A percentile compares a stretch with the other conserved stretches of the same genome.
Conservation (phyloP, 768 basidiomycete genomes). For the Lyophyllum decastes region DNA sequence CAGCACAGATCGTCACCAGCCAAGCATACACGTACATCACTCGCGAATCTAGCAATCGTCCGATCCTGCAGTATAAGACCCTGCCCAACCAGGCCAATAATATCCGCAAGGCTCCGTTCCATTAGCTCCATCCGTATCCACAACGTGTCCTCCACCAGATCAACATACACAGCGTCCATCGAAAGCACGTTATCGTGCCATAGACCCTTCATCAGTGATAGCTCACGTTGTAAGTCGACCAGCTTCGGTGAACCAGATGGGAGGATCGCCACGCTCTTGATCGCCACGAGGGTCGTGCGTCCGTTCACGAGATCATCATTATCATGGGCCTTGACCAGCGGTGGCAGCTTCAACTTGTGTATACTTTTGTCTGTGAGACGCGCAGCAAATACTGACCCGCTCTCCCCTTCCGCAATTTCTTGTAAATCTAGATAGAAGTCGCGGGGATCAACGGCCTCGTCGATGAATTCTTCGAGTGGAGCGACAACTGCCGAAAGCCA, state of each 20-base stretch:
- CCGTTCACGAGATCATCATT: slow-evolving; percentile 32
- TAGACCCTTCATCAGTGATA: slow-evolving; percentile 56
- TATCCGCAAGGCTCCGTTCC: slow-evolving; percentile 85
- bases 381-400: slow-evolving; percentile 65
- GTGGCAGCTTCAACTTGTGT: slow-evolving; percentile 40
- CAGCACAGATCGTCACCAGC: slow-evolving; percentile 7
- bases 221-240: slow-evolving; percentile 60
- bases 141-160: slow-evolving; percentile 61
- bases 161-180: slow-evolving; percentile 73
- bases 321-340: slow-evolving; percentile 39
- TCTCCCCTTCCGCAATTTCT: slow-evolving; percentile 85
- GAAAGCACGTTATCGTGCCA: slow-evolving; percentile 63
- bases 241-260: slow-evolving; percentile 64
- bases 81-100: slow-evolving; percentile 62
- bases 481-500: slow-evolving; percentile 64
- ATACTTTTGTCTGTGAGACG: slow-evolving; percentile 32
- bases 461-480: slow-evolving; percentile 64
- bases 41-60: slow-evolving; percentile 71
- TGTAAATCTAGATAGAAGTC: slow-evolving; percentile 65
- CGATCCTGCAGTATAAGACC: slow-evolving; percentile 69
- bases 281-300: slow-evolving; percentile 58
- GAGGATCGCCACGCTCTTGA: slow-evolving; percentile 70
- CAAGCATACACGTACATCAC: slow-evolving; percentile 59
- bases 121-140: slow-evolving; percentile 93
- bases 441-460: slow-evolving; percentile 60